phyloP scores from a whole-genome alignment of 2,329 filamentous ascomycete species.

The Chrysoporthe puriensis region DNA sequence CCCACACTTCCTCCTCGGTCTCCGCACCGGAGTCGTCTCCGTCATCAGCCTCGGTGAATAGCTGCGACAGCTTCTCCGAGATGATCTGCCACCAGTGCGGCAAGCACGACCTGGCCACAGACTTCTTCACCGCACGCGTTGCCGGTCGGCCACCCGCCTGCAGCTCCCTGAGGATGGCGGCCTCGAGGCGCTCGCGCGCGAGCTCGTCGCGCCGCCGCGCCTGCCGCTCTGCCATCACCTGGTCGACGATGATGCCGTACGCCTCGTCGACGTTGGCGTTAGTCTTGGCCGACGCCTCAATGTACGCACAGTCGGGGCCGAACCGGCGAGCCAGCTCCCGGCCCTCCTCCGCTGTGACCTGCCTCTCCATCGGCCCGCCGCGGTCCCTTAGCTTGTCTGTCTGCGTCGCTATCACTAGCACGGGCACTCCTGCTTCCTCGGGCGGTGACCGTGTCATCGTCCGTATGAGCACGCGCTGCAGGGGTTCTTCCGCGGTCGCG shows the following conservation, averaged over 20 bases:
- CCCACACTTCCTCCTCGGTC: conserved; percentile 18
- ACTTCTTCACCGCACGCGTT: neutral
- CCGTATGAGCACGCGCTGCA: neutral
- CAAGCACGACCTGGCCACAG: conserved; percentile 10
- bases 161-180: neutral
- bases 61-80: neutral
- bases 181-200: neutral
- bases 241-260: conserved; percentile 19
- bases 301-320: conserved; percentile 19
- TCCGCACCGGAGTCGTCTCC: neutral
- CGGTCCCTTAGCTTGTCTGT: conserved; percentile 16
- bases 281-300: conserved; percentile 23
- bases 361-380: conserved; percentile 18
- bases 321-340: conserved; percentile 21
- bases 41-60: neutral
- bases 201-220: neutral
- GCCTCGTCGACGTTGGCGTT: conserved; percentile 26
- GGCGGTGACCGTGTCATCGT: neutral
- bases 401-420: conserved; percentile 21
- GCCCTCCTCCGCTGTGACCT: conserved; percentile 16
- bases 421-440: conserved; percentile 12
- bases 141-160: neutral
- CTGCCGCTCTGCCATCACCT: conserved; percentile 19
- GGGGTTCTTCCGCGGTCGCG: neutral
- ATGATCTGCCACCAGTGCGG: conserved; percentile 16